Evolutionary conservation across 768 basidiomycete species (phyloP), one percentile per base, ranked within the genome.

Genomic region (Boletus pseudopeckii): DNA sequence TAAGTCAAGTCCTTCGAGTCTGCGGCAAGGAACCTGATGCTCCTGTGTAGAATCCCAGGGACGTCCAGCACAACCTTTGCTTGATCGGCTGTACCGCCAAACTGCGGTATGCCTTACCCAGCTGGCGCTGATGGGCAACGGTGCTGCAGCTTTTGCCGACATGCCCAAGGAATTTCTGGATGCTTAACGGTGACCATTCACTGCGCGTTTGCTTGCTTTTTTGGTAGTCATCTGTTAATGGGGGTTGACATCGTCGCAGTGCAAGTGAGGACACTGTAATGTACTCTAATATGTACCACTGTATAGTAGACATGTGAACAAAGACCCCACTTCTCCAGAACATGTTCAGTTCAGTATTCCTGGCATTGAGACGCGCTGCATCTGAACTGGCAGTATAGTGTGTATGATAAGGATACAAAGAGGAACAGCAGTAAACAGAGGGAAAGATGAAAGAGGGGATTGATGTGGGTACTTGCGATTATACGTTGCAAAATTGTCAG

Each of bases 141-240:
- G 91, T 13, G 72, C 80, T 30, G 92, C 92, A 30, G 89, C 88
- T 17, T 91, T 89, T 67, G 88, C 86, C 15, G 91, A 93, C 62
- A 80, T 91, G 75, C 74, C 78, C 28, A 84, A 79, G 61, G 90
- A 92, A 63, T 80, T 92, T 59, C 68, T 90, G 51, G 83, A 88
- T 37, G 69, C 55, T 22, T 78, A 59, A 65, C 17, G 17, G 11
- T 34, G 36, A 28, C 5, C 17, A 6, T 39, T 17, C 17, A 32
- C 30, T 17, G 32, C 9, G 18, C 10, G 17, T 24, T 30, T 1
- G 18, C 46, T 50, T 37, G 47, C 11, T 56, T 48, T 24, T 46
- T 28, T 18, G 36, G n/a, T 24, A 13, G 22, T n/a, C 17, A 36
- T 36, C 13, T 38, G n/a, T 37, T 54, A 18, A 32, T 22, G 46